Base-by-base conservation (phyloP, 805 yeast genomes). In the Metschnikowia gelsemii region DNA sequence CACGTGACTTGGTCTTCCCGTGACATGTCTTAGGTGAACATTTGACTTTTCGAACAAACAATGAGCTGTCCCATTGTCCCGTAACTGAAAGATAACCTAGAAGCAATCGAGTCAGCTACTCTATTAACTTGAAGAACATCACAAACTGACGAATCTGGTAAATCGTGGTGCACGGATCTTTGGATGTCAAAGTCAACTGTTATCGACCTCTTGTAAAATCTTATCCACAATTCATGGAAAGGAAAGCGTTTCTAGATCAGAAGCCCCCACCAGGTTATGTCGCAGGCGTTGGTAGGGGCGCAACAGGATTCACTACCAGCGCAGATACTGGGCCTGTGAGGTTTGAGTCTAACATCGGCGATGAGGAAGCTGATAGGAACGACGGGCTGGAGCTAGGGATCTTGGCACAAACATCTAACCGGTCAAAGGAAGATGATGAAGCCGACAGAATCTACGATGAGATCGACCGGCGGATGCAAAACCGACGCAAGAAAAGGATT, bases 201-300 rank as follows among this genome's bases (percentile, higher is more conserved):
- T 13, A 26, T 22, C 18, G 19, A 2, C 27, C 17, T 22, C n/a
- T n/a, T n/a, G n/a, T n/a, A n/a, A n/a, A 11, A 21, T 21, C 32
- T 29, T n/a, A 38, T 35, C 43, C 35, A 34, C 39, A 29, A 11
- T 30, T 22, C 28, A 46, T 46, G 50, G 50, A 46, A 36, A 38
- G 50, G 30, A 46, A 46, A 34, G 39, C 50, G 9, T 93, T 93
- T 62, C 68, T 91, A 35, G 88, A 84, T 56, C 87, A 85, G 65
- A 80, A 80, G 46, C 84, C 98, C 1, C 99, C 99, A 0, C 77
- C 84, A 2, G 95, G 95, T 5, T 91, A 91, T 58, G 76, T 89
- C 29, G 84, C 98, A 3, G 99, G 99, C 19, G 64, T 89, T 6
- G 98, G 97, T 0, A 72, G 99, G 57, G 99, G 99, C 20, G 98